Conservation (phyloP, 2,329 filamentous ascomycete species). For the Colletotrichum spinosum region DNA sequence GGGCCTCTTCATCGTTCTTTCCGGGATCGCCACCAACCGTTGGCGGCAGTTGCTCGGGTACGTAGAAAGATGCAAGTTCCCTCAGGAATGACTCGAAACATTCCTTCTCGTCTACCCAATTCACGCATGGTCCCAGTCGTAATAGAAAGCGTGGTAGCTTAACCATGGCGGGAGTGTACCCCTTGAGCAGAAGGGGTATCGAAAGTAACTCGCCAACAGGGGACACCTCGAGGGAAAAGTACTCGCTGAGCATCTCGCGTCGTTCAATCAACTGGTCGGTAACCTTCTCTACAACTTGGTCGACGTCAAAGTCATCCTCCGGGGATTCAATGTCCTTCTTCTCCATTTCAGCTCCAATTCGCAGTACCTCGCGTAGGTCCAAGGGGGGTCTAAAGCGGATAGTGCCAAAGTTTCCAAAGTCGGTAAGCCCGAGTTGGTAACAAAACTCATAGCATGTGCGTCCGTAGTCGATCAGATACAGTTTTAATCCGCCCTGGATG, state of each 20-base stretch:
- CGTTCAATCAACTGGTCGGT: conserved; percentile 77
- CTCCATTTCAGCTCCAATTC: conserved; percentile 79
- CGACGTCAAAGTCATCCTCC: conserved; percentile 72
- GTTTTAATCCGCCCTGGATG: conserved; percentile 90
- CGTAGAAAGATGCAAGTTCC: conserved; percentile 91
- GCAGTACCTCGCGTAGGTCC: conserved; percentile 75
- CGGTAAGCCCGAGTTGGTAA: conserved; percentile 93
- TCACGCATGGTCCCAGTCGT: conserved; percentile 85
- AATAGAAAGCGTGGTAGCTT: conserved; percentile 93
- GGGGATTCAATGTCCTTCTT: conserved; percentile 55
- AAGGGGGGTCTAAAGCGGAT: conserved; percentile 85
- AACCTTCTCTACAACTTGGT: conserved; percentile 74
- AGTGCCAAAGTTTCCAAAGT: conserved; percentile 93
- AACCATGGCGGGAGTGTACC: conserved; percentile 85
- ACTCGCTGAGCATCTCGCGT: conserved; percentile 89
- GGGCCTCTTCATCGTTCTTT: conserved; percentile 45
- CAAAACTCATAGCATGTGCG: conserved; percentile 89
- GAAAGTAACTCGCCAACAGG: conserved; percentile 80
- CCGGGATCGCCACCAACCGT: conserved; percentile 44
- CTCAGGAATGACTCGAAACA: conserved; percentile 89
- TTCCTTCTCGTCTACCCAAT: conserved; percentile 85
- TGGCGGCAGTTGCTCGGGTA: conserved; percentile 83
- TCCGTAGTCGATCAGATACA: conserved; percentile 94
- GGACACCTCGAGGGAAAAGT: conserved; percentile 89
- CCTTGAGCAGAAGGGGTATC: conserved; percentile 88